Base-by-base conservation (phyloP, 257 asterid species). In the Euphrasia confusa region DNA sequence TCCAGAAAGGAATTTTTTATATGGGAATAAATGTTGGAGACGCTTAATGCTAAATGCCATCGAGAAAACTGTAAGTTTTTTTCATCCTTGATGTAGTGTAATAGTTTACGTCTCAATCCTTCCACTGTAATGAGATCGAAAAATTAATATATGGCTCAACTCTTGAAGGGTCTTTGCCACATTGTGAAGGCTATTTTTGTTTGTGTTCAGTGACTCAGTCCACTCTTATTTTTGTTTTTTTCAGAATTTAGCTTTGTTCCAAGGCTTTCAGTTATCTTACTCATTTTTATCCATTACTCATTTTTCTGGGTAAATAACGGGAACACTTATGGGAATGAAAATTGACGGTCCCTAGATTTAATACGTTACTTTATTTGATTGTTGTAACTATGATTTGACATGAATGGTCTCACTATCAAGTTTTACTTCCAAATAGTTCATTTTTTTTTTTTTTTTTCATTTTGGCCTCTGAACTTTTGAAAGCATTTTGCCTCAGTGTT, bases 11-110 rank as follows among this genome's bases (percentile, higher is more conserved):
- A 75, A 61, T 72, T 93, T 85, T 58, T 68, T 92, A 63, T 84
- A 86, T 42, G 90, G 97, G 54, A 81, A 86, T 70, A 69, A 70
- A 64, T 71, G 50, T 35, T 92, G 99, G 97, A 83, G 99, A 79
- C 54, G 66, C 59, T 78, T 75, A 63, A 76, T 92, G 86, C 79
- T 86, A 60, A 78, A 81, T 63, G 90, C 86, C 67, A 71, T 83
- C 53, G 67, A 79, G 68, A 72, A 81, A 72, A 82, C 85, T 50
- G 97, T 92, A 82, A 84, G 96, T 68, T 70, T 56, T 55, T 67
- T 71, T 45, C 53, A 24, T 42, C 12, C 58, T 53, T 60, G 39
- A 66, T 65, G 35, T 35, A 61, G 48, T 53, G 58, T 58, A 10
- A 56, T 48, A 44, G 30, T 54, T 50, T 33, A 67, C 21, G 59